These are phyloP conservation scores for Stachybotrys elegans DNA, from an alignment of 2,329 filamentous ascomycete genomes.

Conservation along the genomic window DNA sequence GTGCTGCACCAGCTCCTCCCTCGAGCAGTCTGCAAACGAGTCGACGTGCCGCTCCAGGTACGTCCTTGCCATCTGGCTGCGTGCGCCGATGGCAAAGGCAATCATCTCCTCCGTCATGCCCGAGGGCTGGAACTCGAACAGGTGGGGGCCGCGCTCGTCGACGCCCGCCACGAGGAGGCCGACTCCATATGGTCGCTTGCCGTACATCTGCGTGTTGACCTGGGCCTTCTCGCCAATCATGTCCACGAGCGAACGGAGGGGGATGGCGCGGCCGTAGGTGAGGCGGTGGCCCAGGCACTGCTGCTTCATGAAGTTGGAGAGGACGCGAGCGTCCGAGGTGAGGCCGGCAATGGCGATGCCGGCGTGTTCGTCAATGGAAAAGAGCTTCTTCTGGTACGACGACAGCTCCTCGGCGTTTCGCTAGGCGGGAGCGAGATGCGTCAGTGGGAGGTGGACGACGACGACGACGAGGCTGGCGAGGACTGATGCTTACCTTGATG, in stretches of 20 bases:
- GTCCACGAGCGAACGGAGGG: constrained; percentile 79
- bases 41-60: constrained; percentile 93
- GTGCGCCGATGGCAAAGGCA: constrained; percentile 90
- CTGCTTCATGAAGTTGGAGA: constrained; percentile 99
- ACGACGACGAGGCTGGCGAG: not conserved
- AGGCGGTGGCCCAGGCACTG: constrained; percentile 94
- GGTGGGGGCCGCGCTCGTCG: constrained; percentile 87
- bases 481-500: constrained; percentile 67
- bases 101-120: constrained; percentile 97
- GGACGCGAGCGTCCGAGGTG: constrained; percentile 94
- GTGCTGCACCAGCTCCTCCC: constrained; percentile 87
- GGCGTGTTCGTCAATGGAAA: constrained; percentile 91
- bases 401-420: constrained; percentile 98
- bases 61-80: constrained; percentile 95
- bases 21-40: constrained; percentile 66
- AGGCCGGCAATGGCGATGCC: constrained; percentile 95
- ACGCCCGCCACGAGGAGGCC: constrained; percentile 89
- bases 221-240: constrained; percentile 96
- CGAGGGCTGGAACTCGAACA: constrained; percentile 96
- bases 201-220: constrained; percentile 96
- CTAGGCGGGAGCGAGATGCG: constrained; percentile 39
- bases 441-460: not conserved
- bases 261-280: constrained; percentile 91
- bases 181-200: constrained; percentile 92
- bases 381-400: constrained; percentile 99